Base-by-base conservation (phyloP, 371 early-diverging fungal species). In the Batkoa obscura region DNA sequence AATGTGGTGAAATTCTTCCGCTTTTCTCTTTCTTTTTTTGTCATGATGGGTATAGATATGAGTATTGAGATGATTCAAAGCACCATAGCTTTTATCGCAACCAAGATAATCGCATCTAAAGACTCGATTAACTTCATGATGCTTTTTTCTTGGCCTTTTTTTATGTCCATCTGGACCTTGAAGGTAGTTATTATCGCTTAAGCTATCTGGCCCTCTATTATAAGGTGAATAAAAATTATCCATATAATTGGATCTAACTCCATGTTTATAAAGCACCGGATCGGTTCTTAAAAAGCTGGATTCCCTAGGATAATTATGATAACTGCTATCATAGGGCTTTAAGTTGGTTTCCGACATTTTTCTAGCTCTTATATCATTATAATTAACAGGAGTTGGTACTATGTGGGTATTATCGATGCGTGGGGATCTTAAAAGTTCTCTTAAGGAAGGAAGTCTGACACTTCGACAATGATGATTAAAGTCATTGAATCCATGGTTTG, bases 51-150 rank as follows among this genome's bases (percentile, higher is more conserved):
- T 77, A 36, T 64, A 71, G 17, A 83, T 78, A 59, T 83, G 84
- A 32, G 80, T 76, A 61, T 83, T 83, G 13, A 83, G 63, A 64
- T 83, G 84, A 59, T 83, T 83, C n/a, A 83, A 61, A 1, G 83
- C 81, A 34, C 83, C 83, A 60, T 83, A 83, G 2, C 73, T 62
- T 59, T 83, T 83, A n/a, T 71, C 67, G 55, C 83, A 83, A 17
- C 75, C 76, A 1, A 64, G 70, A 61, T 65, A 76, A 58, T 68
- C 75, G 64, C 83, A 83, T 43, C 70, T 71, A 58, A 80, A 83
- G 12, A 77, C 62, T 17, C 83, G 75, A 53, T 80, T 79, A 32
- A 83, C 77, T 62, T 83, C 83, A 61, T 80, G 77, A 43, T 73
- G 79, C 55, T 77, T 70, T 41, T 81, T 68, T 59, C 83, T 68